A percentile compares a stretch with the other conserved stretches of the same genome.
phyloP scores from a whole-genome alignment of 768 basidiomycete species.

The Gymnopilus junonius region DNA sequence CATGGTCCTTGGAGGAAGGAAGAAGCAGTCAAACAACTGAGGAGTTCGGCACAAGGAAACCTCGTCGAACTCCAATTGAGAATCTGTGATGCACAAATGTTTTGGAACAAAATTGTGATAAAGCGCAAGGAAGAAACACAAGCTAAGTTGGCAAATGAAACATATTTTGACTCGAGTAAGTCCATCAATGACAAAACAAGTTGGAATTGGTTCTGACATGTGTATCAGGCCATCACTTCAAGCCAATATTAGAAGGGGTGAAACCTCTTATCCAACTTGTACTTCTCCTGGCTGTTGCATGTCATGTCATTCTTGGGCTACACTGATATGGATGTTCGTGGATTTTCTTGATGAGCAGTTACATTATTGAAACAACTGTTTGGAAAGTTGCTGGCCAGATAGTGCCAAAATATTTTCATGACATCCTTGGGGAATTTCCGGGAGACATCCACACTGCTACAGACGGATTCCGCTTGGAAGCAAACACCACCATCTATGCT shows the following conservation, averaged over 20 bases:
- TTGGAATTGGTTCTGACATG: not conserved
- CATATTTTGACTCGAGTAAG: not conserved
- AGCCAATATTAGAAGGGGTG: not conserved
- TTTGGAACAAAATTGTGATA: not conserved
- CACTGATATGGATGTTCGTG: constrained; percentile 8
- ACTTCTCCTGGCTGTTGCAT: constrained; percentile 8
- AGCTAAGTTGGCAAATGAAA: not conserved
- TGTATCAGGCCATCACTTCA: not conserved
- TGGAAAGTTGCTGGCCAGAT: too few relatives aligned
- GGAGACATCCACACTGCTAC: constrained; percentile 8
- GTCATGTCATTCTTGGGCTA: constrained; percentile 11
- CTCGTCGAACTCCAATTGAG: not conserved
- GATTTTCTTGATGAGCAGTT: too few relatives aligned
- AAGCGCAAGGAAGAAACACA: not conserved
- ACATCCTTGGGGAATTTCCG: not conserved
- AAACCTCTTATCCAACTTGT: not conserved
- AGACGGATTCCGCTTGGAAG: constrained; percentile 2
- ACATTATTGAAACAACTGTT: too few relatives aligned
- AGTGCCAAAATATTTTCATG: not conserved
- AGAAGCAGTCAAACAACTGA: not conserved
- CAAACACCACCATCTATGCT: constrained; percentile 1
- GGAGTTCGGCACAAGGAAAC: not conserved
- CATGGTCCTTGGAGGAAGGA: not conserved
- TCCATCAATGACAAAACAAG: not conserved
- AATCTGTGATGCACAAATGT: not conserved